Conservation (phyloP, 148 eudicot genomes). For the Cornus suecica region DNA sequence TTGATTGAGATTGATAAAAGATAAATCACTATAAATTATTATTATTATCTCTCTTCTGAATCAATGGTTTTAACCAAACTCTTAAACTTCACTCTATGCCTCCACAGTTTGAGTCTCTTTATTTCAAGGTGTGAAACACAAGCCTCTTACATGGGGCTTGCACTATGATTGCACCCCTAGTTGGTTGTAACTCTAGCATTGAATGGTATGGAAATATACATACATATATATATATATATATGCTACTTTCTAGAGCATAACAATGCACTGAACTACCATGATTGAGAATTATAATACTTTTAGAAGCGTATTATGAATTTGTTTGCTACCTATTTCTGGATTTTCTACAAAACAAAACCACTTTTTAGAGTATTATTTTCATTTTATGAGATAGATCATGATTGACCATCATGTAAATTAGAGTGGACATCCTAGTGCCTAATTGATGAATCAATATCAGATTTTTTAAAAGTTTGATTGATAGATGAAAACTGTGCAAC, state of each 20-base stretch:
- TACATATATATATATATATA: background rate
- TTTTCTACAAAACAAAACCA: no score
- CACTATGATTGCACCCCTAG: slow-evolving; percentile 22
- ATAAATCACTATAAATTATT: background rate
- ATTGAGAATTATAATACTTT: background rate
- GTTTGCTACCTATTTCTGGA: background rate
- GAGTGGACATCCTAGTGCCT: slow-evolving; percentile 11
- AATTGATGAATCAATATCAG: background rate
- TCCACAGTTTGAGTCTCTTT: background rate
- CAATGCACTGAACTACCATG: background rate
- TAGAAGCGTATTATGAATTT: background rate
- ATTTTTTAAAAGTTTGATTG: slow-evolving; percentile 2
- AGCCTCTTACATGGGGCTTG: slow-evolving; percentile 28
- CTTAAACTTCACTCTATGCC: slow-evolving; percentile 15
- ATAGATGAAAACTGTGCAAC: background rate
- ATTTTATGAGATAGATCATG: slow-evolving; percentile 8
- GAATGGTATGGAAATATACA: background rate
- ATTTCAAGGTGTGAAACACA: slow-evolving; percentile 27
- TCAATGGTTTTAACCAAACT: slow-evolving; percentile 9
- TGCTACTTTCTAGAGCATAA: no score
- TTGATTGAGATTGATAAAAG: slow-evolving; percentile 18
- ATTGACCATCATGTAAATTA: slow-evolving; percentile 16
- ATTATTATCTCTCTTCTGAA: background rate
- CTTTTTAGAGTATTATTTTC: background rate
- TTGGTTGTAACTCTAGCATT: background rate